Percentiles rank a stretch among this genome's conserved stretches.
Conservation (phyloP, 202 grass and related monocot genomes). For the Musa balbisiana region DNA sequence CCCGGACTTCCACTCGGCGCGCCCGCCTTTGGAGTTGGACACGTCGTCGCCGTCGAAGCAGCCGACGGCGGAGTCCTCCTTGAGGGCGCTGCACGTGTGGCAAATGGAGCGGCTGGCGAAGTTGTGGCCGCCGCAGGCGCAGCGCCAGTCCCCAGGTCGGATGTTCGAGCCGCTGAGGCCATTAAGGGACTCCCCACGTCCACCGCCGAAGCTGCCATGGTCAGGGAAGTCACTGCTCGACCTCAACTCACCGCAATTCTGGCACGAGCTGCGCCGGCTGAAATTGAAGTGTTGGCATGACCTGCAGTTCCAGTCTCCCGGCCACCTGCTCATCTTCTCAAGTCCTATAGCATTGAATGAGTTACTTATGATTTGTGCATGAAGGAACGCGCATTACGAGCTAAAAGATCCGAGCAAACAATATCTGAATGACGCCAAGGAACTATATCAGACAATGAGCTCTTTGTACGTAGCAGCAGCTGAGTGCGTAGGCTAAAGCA, state of each 20-base stretch:
- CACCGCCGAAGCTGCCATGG: no score
- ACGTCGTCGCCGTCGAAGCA: conserved; percentile 19
- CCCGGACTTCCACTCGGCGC: conserved; percentile 9
- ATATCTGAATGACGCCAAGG: no score
- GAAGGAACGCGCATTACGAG: no score
- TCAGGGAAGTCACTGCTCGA: not conserved
- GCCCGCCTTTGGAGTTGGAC: conserved; percentile 20
- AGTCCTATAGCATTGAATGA: no score
- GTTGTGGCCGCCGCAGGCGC: conserved; percentile 27
- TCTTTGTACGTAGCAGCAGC: no score
- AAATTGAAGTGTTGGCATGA: conserved; percentile 27
- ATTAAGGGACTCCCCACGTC: no score
- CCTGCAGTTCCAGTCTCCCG: conserved; percentile 32
- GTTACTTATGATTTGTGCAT: no score
- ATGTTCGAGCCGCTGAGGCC: not conserved
- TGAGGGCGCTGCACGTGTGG: conserved; percentile 21
- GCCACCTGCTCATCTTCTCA: conserved; percentile 25
- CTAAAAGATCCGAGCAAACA: no score
- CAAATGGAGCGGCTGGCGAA: conserved; percentile 26
- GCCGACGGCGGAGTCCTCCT: conserved; percentile 21
- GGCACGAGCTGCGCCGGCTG: conserved; percentile 25
- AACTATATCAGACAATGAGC: no score
- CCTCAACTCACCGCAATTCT: conserved; percentile 15
- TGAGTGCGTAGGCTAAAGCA: no score
- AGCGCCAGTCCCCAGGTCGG: conserved; percentile 28